A percentile compares a stretch with the other conserved stretches of the same genome.
phyloP scores from a whole-genome alignment of 352 stramenopile species.

The Halophytophthora batemanensis region DNA sequence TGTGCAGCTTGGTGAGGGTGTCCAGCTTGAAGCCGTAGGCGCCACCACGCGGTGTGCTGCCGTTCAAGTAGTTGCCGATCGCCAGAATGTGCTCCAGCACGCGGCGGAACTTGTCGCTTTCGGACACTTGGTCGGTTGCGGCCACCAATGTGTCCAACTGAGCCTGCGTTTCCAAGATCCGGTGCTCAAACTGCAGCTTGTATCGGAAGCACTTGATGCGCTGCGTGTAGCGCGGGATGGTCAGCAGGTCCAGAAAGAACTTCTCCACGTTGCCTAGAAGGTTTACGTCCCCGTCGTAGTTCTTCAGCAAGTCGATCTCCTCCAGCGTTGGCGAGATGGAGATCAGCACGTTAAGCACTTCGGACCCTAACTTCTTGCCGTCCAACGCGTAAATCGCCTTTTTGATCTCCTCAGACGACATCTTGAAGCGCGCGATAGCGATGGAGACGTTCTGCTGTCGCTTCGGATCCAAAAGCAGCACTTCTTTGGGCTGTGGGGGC shows the following conservation, averaged over 20 bases:
- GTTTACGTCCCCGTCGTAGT: slow-evolving; percentile 87
- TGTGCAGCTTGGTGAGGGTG: slow-evolving; percentile 86
- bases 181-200: slow-evolving; percentile 84
- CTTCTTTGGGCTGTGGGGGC: slow-evolving; percentile 45
- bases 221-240: slow-evolving; percentile 84
- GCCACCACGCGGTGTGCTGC: slow-evolving; percentile 78
- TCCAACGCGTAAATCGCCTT: slow-evolving; percentile 83
- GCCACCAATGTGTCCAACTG: slow-evolving; percentile 81
- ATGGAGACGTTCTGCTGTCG: slow-evolving; percentile 98
- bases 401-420: slow-evolving; percentile 88
- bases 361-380: slow-evolving; percentile 60
- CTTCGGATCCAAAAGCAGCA: slow-evolving; percentile 94
- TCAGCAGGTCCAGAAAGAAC: slow-evolving; percentile 85
- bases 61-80: slow-evolving; percentile 93
- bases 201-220: slow-evolving; percentile 88
- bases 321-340: slow-evolving; percentile 86
- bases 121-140: slow-evolving; percentile 74
- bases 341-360: slow-evolving; percentile 87
- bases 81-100: slow-evolving; percentile 85
- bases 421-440: slow-evolving; percentile 93
- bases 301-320: slow-evolving; percentile 90
- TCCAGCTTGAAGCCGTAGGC: slow-evolving; percentile 92
- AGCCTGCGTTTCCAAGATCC: slow-evolving; percentile 77
- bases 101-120: slow-evolving; percentile 77
- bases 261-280: slow-evolving; percentile 86